Evolutionary conservation across 1,139 yeast genomes (phyloP), one percentile per base, ranked within the genome.

Genomic region (Taphrina populina): DNA sequence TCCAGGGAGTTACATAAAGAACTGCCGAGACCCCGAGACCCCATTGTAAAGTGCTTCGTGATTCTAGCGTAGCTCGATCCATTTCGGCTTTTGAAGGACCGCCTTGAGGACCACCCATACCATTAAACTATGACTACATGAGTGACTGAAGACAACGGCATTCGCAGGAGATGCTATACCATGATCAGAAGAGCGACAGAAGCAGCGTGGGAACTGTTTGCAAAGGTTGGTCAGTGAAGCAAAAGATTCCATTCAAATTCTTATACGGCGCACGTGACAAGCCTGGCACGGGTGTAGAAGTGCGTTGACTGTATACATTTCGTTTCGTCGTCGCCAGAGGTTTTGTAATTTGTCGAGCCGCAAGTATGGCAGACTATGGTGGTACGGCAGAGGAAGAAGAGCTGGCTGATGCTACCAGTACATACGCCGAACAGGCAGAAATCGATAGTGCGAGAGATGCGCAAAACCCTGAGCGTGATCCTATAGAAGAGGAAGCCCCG

Each of bases 71-170:
- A 2, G 54, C 54, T 11, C 35, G 54, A 13, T 49, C 54, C 39
- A 49, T 13, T 15, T 49, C 54, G 27, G 46, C 54, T 26, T 49
- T 21, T 24, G 36, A 21, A 4, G 35, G 45, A 13, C 39, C 36
- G 20, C 33, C 29, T 29, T 39, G 44, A 39, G 45, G 45, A n/a
- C 51, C 51, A 39, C 54, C 54, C 44, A 37, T 40, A 39, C 54
- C 54, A 39, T 49, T 49, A 33, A 49, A 49, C 54, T 49, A 37
- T 10, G 4, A 15, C 6, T 41, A 2, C 13, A 20, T 4, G 1
- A 33, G 36, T 33, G n/a, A n/a, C n/a, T n/a, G n/a, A n/a, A n/a
- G n/a, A n/a, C n/a, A n/a, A n/a, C n/a, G n/a, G n/a, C n/a, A n/a
- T n/a, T n/a, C n/a, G n/a, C n/a, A n/a, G n/a, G n/a, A n/a, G n/a